Percentiles rank a stretch among this genome's conserved stretches.
These are phyloP conservation scores for Penicillium ochrochloron DNA, from an alignment of 495 filamentous ascomycete species.

Conservation along the genomic window DNA sequence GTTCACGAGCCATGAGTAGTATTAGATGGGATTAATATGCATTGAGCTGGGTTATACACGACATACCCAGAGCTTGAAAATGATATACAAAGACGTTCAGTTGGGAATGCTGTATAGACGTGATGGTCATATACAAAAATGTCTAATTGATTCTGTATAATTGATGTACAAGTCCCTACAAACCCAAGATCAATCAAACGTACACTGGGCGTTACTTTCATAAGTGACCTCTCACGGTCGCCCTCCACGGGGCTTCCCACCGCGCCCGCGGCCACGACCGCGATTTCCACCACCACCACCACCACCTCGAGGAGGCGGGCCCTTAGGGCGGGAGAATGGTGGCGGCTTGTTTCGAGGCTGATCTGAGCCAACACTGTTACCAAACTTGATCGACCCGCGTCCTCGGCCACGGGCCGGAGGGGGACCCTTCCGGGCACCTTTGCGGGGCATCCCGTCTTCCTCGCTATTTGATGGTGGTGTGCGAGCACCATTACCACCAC, in stretches of 20 bases:
- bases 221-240: slow-evolving; percentile 3
- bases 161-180: not conserved
- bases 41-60: not conserved
- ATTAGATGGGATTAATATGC: not conserved
- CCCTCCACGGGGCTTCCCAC: slow-evolving; percentile 12
- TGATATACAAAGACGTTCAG: not conserved
- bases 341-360: slow-evolving; percentile 20
- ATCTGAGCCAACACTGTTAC: slow-evolving; percentile 16
- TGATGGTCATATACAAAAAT: slow-evolving; percentile 1
- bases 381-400: slow-evolving; percentile 38
- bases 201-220: slow-evolving; percentile 7
- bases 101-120: not conserved
- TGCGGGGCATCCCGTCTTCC: slow-evolving; percentile 23
- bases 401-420: slow-evolving; percentile 29
- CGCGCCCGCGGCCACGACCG: slow-evolving; percentile 11
- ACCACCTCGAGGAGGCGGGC: slow-evolving; percentile 23
- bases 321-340: not conserved
- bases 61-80: not conserved
- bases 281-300: slow-evolving; percentile 15
- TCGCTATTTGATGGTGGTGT: slow-evolving; percentile 19
- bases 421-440: slow-evolving; percentile 25
- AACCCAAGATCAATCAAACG: not conserved
- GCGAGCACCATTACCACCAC: slow-evolving; percentile 4
- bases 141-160: not conserved
- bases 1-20: slow-evolving; percentile 12